Evolutionary conservation across 768 basidiomycete species (phyloP).

Genomic region (Megacollybia marginata): DNA sequence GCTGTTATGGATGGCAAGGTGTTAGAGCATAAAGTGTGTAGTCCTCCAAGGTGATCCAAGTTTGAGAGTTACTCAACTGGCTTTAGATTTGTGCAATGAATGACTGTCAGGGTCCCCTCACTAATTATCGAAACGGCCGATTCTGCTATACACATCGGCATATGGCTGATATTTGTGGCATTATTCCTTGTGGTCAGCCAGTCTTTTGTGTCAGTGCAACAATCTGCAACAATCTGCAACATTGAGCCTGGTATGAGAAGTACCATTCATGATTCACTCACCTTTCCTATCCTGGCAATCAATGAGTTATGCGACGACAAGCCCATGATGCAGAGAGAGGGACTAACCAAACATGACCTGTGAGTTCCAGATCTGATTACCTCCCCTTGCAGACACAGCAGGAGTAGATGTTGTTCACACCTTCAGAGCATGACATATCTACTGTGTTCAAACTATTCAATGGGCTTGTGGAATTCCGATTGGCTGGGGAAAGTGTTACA

Average conservation of each 20-base stretch:
- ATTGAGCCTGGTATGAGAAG: not conserved
- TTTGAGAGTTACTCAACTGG: not conserved
- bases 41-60: slow-evolving; percentile 7
- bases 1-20: slow-evolving; percentile 9
- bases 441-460: too few relatives aligned
- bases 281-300: too few relatives aligned
- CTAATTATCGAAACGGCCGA: slow-evolving; percentile 5
- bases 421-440: too few relatives aligned
- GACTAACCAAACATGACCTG: too few relatives aligned
- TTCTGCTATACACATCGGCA: slow-evolving; percentile 1
- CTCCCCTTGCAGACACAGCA: too few relatives aligned
- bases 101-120: slow-evolving; percentile 7
- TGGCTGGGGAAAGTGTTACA: too few relatives aligned
- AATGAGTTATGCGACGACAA: too few relatives aligned
- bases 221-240: slow-evolving; percentile 4
- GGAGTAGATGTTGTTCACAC: too few relatives aligned
- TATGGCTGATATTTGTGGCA: slow-evolving; percentile 7
- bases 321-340: too few relatives aligned
- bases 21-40: slow-evolving; percentile 11
- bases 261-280: not conserved
- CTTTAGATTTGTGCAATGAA: slow-evolving; percentile 2
- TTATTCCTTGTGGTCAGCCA: slow-evolving; percentile 6
- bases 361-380: too few relatives aligned
- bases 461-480: too few relatives aligned
- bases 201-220: not conserved